Percentiles rank a stretch among this genome's conserved stretches.
Conservation (phyloP, 75 land plant species). For the Isoetes taiwanensis region DNA sequence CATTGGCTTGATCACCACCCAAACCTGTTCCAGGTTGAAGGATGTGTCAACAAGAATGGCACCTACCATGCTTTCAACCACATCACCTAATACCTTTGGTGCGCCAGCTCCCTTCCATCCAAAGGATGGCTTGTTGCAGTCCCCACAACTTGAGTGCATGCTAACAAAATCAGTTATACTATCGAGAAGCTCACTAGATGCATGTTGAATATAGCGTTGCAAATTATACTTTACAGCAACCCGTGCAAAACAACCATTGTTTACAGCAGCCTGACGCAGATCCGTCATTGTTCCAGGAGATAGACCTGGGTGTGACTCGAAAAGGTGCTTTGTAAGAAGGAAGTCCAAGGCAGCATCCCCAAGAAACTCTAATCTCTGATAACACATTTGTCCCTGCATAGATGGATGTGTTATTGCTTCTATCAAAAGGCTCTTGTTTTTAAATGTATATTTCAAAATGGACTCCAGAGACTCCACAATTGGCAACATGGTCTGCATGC, state of each 20-base stretch:
- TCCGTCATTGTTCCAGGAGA: conserved; percentile 82
- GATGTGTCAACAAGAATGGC: conserved; percentile 67
- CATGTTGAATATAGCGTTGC: conserved; percentile 58
- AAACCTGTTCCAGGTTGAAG: conserved; percentile 55
- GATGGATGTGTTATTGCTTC: conserved; percentile 94
- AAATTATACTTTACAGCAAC: conserved; percentile 58
- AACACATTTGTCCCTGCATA: conserved; percentile 43
- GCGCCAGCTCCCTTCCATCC: conserved; percentile 52
- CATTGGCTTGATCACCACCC: conserved; percentile 61
- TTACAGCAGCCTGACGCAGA: conserved; percentile 85
- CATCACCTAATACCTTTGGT: conserved; percentile 72
- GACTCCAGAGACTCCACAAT: conserved; percentile 41
- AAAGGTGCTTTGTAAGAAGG: conserved; percentile 70
- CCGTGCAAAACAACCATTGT: conserved; percentile 85
- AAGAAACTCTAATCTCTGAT: conserved; percentile 92
- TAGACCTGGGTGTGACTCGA: conserved; percentile 30
- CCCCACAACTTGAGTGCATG: too few relatives aligned
- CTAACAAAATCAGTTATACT: conserved; percentile 58
- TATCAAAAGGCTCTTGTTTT: conserved; percentile 46
- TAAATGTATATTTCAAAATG: conserved; percentile 48
- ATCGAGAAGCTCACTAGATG: conserved; percentile 35
- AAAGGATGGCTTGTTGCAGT: conserved; percentile 22
- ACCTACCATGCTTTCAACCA: conserved; percentile 95
- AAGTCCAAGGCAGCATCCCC: conserved; percentile 86
- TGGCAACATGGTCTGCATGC: conserved; percentile 20